These are phyloP conservation scores for Akanthomyces uredinophilus DNA, from an alignment of 2,329 filamentous ascomycete species.

Conservation along the genomic window DNA sequence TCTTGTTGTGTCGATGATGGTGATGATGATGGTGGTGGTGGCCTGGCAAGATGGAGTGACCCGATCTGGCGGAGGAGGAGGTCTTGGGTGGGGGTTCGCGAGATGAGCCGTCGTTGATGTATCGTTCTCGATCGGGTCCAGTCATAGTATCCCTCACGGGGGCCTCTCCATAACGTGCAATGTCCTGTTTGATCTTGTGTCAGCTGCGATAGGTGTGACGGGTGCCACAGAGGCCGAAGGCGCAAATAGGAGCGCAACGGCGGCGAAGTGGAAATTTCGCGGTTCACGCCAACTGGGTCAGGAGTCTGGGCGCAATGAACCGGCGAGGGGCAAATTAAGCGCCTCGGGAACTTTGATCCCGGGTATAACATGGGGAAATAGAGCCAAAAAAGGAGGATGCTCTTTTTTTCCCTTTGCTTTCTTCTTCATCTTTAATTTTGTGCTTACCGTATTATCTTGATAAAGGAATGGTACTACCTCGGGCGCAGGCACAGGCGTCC, in stretches of 20 bases:
- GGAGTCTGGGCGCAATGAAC: conserved; percentile 6
- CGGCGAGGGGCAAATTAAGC: conserved; percentile 13
- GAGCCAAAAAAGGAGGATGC: conserved; percentile 21
- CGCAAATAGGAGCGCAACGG: neutral
- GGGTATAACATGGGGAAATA: neutral
- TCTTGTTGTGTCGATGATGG: conserved; percentile 61
- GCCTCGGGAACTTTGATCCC: neutral
- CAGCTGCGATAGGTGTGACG: conserved; percentile 16
- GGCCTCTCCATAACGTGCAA: conserved; percentile 70
- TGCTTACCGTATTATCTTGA: conserved; percentile 64
- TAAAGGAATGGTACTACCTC: conserved; percentile 98
- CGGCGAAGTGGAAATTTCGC: conserved; percentile 1
- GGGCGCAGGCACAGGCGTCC: conserved; percentile 80
- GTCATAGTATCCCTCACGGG: conserved; percentile 66
- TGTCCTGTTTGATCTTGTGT: conserved; percentile 49
- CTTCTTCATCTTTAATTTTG: conserved; percentile 27
- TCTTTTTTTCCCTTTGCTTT: neutral
- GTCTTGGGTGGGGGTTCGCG: conserved; percentile 53
- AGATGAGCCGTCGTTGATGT: conserved; percentile 44
- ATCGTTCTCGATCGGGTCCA: conserved; percentile 65
- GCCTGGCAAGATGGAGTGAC: conserved; percentile 41
- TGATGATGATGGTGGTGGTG: conserved; percentile 44
- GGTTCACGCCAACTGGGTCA: conserved; percentile 9
- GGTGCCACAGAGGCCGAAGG: neutral
- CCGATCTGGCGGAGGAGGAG: conserved; percentile 57